Base-by-base conservation (phyloP, 2,329 filamentous ascomycete species). In the Cercospora sp. region DNA sequence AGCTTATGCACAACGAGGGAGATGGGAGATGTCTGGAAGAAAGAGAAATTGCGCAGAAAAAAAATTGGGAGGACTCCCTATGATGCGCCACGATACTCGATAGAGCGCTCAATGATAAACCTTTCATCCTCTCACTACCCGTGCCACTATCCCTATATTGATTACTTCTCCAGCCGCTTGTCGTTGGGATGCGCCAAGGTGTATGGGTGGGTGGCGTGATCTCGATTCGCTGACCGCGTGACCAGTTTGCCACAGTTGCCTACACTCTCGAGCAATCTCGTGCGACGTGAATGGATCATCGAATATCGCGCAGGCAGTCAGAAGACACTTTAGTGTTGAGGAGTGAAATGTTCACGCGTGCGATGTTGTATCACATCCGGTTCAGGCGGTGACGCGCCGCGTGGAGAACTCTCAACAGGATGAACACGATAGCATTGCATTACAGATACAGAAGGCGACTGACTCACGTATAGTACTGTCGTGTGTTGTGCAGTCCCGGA, bases 41-140 rank as follows among this genome's bases (percentile, higher is more conserved):
- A 64, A 36, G 48, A 64, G 40, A 63, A 64, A 64, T 58, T 51
- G 31, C 20, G 16, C 18, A 18, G n/a, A 64, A 64, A 64, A 57
- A 5, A 16, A 9, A 45, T 64, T 18, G 40, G 51, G 62, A 64
- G 62, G 62, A 58, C 18, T 1, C 7, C 3, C 16, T 23, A 9
- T 12, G n/a, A 33, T 20, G 18, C 48, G 51, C 62, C n/a, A 36
- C n/a, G 62, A 23, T 64, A 51, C 45, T 51, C n/a, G 12, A 18
- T 36, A 55, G 28, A 58, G 51, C 40, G 62, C 48, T 64, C 62
- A 64, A 57, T 64, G 51, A 64, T 23, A 45, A 58, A 5, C 1
- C n/a, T 28, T 58, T 20, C 31, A 28, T 58, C 48, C 33, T 55
- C 62, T 64, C 51, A 31, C 26, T 20, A 31, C 23, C 26, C 40